Percentiles rank a stretch among this genome's conserved stretches.
phyloP scores from a whole-genome alignment of 352 stramenopile species.

The Phytophthora idaei region DNA sequence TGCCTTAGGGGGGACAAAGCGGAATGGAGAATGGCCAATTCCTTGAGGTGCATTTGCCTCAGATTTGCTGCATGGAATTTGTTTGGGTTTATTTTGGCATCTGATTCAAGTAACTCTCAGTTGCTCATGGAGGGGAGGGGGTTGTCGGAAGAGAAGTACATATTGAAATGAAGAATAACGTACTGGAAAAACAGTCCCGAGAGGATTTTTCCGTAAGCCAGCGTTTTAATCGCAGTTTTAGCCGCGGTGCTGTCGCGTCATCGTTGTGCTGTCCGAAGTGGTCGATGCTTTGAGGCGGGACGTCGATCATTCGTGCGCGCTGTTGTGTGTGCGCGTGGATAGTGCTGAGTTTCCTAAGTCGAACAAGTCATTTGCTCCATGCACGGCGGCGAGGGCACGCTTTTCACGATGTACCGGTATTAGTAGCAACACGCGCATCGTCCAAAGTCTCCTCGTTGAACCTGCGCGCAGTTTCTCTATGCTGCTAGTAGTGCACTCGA shows the following conservation, averaged over 20 bases:
- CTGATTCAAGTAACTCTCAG: neutral
- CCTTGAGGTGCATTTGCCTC: neutral
- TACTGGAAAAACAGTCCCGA: neutral
- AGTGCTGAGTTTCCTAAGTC: neutral
- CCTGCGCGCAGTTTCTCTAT: neutral
- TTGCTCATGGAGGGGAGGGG: neutral
- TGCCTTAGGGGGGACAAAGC: slow-evolving; percentile 8
- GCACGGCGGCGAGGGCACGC: neutral
- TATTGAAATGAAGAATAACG: slow-evolving; percentile 3
- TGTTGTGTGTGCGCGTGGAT: neutral
- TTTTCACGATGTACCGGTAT: too few relatives aligned
- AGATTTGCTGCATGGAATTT: neutral
- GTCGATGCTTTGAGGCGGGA: slow-evolving; percentile 16
- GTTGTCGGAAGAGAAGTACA: neutral
- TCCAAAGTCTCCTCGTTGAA: neutral
- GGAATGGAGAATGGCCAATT: slow-evolving; percentile 14
- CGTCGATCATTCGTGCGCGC: neutral
- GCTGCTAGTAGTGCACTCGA: neutral
- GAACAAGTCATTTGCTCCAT: neutral
- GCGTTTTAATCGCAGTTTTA: slow-evolving; percentile 4
- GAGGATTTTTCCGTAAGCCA: neutral
- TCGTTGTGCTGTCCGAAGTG: slow-evolving; percentile 9
- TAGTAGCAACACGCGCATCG: neutral
- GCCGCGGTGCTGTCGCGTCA: neutral
- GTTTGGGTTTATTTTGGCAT: slow-evolving; percentile 4